Conservation (phyloP, 768 basidiomycete species). For the Hemileccinum impolitum region DNA sequence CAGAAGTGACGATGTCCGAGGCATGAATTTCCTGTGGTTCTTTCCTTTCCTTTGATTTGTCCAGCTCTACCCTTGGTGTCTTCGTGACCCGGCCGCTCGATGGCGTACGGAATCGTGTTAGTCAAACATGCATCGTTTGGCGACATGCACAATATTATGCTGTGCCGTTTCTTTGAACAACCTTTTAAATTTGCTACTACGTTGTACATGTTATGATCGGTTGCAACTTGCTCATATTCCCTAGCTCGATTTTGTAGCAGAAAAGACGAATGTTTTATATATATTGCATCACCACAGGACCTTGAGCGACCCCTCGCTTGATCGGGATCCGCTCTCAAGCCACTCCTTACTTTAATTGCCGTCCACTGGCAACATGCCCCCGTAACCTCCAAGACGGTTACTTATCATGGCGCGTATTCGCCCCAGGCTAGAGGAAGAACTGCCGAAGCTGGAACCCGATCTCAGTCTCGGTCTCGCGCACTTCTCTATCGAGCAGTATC, state of each 20-base stretch:
- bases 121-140: conserved; percentile 21
- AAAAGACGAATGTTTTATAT: conserved; percentile 12
- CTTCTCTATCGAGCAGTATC: too few relatives aligned
- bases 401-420: too few relatives aligned
- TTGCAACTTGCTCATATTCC: conserved; percentile 27
- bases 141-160: conserved; percentile 17
- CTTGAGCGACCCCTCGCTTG: too few relatives aligned
- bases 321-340: too few relatives aligned
- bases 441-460: too few relatives aligned
- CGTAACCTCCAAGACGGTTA: too few relatives aligned
- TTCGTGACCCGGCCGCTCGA: conserved; percentile 7
- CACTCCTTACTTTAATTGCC: too few relatives aligned
- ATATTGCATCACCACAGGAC: not conserved
- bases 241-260: conserved; percentile 18
- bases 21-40: conserved; percentile 23
- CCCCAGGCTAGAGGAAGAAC: too few relatives aligned
- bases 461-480: too few relatives aligned
- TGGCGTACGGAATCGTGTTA: conserved; percentile 10
- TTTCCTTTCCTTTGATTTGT: conserved; percentile 7
- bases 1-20: conserved; percentile 43
- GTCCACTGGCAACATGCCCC: too few relatives aligned
- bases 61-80: conserved; percentile 16
- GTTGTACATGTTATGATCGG: conserved; percentile 28
- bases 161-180: conserved; percentile 21
- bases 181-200: conserved; percentile 17